Evolutionary conservation across 805 yeast species (phyloP), one percentile per base, ranked within the genome.

Genomic region (Metschnikowia cubensis): DNA sequence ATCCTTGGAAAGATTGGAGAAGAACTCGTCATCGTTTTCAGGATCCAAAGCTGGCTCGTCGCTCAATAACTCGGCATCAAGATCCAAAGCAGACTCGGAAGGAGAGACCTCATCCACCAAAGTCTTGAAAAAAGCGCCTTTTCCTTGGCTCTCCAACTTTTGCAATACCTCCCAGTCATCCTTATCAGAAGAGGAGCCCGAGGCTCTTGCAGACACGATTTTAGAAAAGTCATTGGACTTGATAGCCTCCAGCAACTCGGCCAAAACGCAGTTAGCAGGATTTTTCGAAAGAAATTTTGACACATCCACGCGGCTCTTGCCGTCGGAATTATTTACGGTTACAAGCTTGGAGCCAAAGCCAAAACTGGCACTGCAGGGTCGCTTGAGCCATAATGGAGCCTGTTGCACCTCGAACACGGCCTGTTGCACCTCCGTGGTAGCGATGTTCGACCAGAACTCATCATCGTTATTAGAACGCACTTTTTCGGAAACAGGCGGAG

Each of bases 271-370:
- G 14, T 68, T 70, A 40, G 71, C 71, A 15, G 71, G 66, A 4
- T 57, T 65, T 45, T 73, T 75, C 10, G 70, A 60, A 4, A 54
- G 59, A 65, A 77, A 65, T 57, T 77, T 79, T 21, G 72, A 61
- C 50, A 82, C 69, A 21, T 66, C 64, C 17, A 82, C 65, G 6
- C 67, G 50, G 25, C 82, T 73, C 59, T 76, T 60, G 13, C 71
- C 73, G 39, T 59, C 54, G 8, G 75, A 70, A 8, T 71, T 69
- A 35, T 66, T 60, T 13, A 85, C 82, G 11, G 75, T 66, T 3
- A 86, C 91, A 37, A 94, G 66, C 69, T 89, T 89, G 47, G 96
- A 96, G 53, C 99, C 99, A 70, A 90, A 92, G 0, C 96, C 98
- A 76, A 95, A 94, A 2, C 82, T 73, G 13, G 85, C 96, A 44